These are phyloP conservation scores for Alternaria brassicicola DNA, from an alignment of 2,329 filamentous ascomycete genomes.

Conservation along the genomic window DNA sequence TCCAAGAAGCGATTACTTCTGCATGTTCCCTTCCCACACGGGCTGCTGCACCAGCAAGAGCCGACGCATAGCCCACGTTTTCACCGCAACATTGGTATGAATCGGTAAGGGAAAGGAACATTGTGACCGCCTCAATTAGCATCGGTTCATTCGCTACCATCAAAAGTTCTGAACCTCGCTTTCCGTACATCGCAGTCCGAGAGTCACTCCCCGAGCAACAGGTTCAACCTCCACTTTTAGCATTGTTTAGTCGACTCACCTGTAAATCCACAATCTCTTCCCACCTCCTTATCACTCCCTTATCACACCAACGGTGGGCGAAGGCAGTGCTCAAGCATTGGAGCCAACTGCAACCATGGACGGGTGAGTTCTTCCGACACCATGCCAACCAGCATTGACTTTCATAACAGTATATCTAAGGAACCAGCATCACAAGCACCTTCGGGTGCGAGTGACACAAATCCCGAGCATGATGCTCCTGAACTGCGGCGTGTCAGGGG, in stretches of 20 bases:
- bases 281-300: not conserved
- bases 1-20: slow-evolving; percentile 1
- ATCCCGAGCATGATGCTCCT: not conserved
- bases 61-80: not conserved
- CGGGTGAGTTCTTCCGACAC: not conserved
- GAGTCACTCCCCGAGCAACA: not conserved
- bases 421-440: slow-evolving; percentile 9
- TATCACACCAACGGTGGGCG: not conserved
- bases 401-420: not conserved
- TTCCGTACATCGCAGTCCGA: not conserved
- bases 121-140: not conserved
- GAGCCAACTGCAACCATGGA: not conserved
- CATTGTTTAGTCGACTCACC: not conserved
- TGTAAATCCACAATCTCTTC: not conserved
- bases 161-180: not conserved
- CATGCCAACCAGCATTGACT: not conserved
- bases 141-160: not conserved
- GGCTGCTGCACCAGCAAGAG: not conserved
- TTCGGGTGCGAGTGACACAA: slow-evolving; percentile 4
- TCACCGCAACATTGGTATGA: slow-evolving; percentile 1
- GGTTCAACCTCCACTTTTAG: not conserved
- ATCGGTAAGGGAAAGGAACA: not conserved
- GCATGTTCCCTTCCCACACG: slow-evolving; percentile 1
- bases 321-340: not conserved
- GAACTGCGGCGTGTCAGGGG: slow-evolving; percentile 30